Base-by-base conservation (phyloP, 345 rosid genomes). In the Eucalyptus polybractea region DNA sequence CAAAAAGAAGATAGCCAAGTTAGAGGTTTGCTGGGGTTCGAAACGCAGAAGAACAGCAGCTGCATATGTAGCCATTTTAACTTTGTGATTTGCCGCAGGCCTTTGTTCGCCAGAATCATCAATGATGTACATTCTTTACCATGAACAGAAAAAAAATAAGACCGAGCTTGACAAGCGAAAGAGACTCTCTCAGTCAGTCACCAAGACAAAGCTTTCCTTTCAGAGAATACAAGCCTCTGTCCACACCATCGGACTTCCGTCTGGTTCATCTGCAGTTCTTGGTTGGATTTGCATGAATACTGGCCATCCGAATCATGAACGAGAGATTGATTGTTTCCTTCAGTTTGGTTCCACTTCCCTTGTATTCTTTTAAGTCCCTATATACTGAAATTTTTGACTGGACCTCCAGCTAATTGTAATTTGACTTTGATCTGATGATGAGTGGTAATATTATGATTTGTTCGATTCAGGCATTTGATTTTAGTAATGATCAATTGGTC, bases 11-110 rank as follows among this genome's bases (percentile, higher is more conserved):
- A 91, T 95, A 25, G 88, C 90, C 60, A 94, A 89, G 88, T 72
- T 94, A 86, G 93, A 93, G 87, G 88, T 93, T 15, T 91, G 95
- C 92, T 97, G 99, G 99, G 99, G 99, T 89, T 93, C 96, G 14
- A 97, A 97, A 93, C 99, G 98, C 51, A 91, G 94, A 94, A 94
- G 99, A 92, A 91, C 96, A n/a, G 86, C 96, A 13, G 88, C 93
- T 40, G 88, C 93, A 49, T 88, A 93, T 90, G 87, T 92, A 24
- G 91, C 95, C 44, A 60, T 91, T 44, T 50, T 94, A 50, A 80
- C 93, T 45, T 62, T 87, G 65, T 93, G 91, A 93, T 89, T 50
- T 58, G 49, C 42, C 6, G 4, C 29, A 76, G 47, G 47, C 15
- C 83, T 80, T 65, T 40, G n/a, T 50, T 54, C 10, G 19, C 25